Base-by-base conservation (phyloP, 371 early-diverging fungal species). In the Mucor sp. region DNA sequence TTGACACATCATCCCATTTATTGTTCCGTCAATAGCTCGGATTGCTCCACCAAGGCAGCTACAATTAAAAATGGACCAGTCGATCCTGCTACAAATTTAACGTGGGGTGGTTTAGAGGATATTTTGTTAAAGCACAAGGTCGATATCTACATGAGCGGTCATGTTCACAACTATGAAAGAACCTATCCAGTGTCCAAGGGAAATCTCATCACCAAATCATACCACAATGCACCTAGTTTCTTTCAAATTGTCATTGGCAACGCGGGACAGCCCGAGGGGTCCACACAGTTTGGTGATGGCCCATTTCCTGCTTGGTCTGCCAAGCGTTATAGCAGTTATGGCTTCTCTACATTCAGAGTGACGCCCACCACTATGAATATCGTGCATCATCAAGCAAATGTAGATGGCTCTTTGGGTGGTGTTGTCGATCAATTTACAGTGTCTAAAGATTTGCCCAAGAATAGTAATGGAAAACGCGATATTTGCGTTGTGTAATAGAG, bases 1-100 rank as follows among this genome's bases (percentile, higher is more conserved):
- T 50, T 77, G 15, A 76, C 77, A 2, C 83, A 83, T 55, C 77
- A 75, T 60, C 82, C 82, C 7, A 48, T 76, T 21, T 82, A 80
- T 43, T 76, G 77, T 30, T 64, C 69, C 19, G 39, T 21, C n/a
- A 17, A 67, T 14, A 68, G 60, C 8, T 19, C 48, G 9, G 76
- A 78, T 56, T 82, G 83, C 59, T 63, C 57, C 2, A 60, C 56
- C 0, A 73, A 70, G n/a, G 76, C 83, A 23, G 47, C 47, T 8
- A 64, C 61, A 15, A 53, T 82, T 19, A 77, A 72, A 58, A 68
- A 74, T 4, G 79, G 79, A 19, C 50, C 56, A 5, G n/a, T 55
- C 2, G 64, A 60, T 15, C 32, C 48, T 1, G 58, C 44, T n/a
- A 67, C 67, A 25, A 65, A 61, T 15, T 69, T 35, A 60, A 73